These are phyloP conservation scores for Septoria petroselini DNA, from an alignment of 2,329 filamentous ascomycete species.

Conservation along the genomic window DNA sequence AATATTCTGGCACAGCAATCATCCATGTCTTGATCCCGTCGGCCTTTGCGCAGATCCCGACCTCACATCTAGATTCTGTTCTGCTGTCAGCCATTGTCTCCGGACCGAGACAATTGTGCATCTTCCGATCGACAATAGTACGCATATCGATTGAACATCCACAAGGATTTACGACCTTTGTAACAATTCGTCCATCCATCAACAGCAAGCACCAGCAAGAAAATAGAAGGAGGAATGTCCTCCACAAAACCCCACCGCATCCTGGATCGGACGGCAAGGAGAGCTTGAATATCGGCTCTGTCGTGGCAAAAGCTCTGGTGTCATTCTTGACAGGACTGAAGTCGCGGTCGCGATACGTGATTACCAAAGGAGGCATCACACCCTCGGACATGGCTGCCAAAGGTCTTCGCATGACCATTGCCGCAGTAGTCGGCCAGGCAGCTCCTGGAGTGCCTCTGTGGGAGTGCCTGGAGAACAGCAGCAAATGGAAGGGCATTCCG, in stretches of 20 bases:
- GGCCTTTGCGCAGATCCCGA: no score
- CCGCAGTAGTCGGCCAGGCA: conserved; percentile 56
- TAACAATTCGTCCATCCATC: no score
- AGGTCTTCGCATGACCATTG: conserved; percentile 53
- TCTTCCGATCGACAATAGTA: no score
- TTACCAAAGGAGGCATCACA: conserved; percentile 60
- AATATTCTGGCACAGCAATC: not conserved
- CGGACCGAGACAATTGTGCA: no score
- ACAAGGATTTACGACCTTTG: no score
- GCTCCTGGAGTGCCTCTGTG: conserved; percentile 58
- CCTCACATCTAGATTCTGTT: no score
- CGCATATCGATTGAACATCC: no score
- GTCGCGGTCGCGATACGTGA: conserved; percentile 54
- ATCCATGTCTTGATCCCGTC: no score
- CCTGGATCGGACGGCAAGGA: conserved; percentile 49
- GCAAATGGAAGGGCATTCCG: conserved; percentile 51
- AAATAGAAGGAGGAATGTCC: no score
- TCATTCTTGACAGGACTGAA: conserved; percentile 48
- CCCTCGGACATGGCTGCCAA: conserved; percentile 59
- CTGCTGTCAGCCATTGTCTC: no score
- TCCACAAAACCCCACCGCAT: no score
- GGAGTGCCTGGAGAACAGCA: conserved; percentile 54
- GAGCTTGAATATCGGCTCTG: conserved; percentile 55
- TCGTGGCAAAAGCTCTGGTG: conserved; percentile 53
- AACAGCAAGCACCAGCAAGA: no score